phyloP scores from a whole-genome alignment of 1,284 basidiomycete species.

The Caloboletus inedulis region DNA sequence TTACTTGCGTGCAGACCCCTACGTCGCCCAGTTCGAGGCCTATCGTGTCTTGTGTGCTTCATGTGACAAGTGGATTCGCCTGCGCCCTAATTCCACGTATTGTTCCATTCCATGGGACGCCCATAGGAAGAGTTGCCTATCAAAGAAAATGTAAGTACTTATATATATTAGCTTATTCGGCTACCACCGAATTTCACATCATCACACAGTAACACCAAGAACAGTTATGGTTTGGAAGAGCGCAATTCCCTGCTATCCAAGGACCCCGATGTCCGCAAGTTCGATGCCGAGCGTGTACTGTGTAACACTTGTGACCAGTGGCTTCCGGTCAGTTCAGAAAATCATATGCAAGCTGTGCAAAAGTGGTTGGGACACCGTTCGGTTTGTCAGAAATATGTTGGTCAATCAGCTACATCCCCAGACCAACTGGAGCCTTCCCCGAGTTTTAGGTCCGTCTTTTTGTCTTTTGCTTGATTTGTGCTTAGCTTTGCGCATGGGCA shows the following conservation, averaged over 20 bases:
- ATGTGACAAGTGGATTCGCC: slow-evolving; percentile 78
- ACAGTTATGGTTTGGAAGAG: slow-evolving; percentile 56
- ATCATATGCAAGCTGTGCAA: slow-evolving; percentile 52
- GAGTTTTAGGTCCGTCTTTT: slow-evolving; percentile 21
- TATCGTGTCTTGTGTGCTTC: slow-evolving; percentile 73
- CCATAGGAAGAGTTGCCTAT: slow-evolving; percentile 70
- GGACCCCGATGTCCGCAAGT: slow-evolving; percentile 66
- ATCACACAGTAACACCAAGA: slow-evolving; percentile 41
- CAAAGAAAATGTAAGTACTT: slow-evolving; percentile 67
- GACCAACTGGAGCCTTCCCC: slow-evolving; percentile 26
- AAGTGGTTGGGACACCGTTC: slow-evolving; percentile 52
- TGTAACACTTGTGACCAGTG: slow-evolving; percentile 67
- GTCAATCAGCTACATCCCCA: slow-evolving; percentile 7
- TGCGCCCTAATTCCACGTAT: slow-evolving; percentile 77
- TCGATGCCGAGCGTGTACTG: slow-evolving; percentile 64
- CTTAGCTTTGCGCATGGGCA: slow-evolving; percentile 6
- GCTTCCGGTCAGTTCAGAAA: slow-evolving; percentile 52
- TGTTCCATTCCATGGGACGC: slow-evolving; percentile 85
- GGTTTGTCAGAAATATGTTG: slow-evolving; percentile 39
- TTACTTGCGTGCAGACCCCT: slow-evolving; percentile 69
- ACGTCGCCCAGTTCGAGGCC: slow-evolving; percentile 72
- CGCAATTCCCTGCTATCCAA: slow-evolving; percentile 54
- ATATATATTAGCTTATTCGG: slow-evolving; percentile 7
- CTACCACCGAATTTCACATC: slow-evolving; percentile 13
- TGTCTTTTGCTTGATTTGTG: background rate